Evolutionary conservation across 2,329 filamentous ascomycete species (phyloP).

Genomic region (Parafenestella ontariensis): DNA sequence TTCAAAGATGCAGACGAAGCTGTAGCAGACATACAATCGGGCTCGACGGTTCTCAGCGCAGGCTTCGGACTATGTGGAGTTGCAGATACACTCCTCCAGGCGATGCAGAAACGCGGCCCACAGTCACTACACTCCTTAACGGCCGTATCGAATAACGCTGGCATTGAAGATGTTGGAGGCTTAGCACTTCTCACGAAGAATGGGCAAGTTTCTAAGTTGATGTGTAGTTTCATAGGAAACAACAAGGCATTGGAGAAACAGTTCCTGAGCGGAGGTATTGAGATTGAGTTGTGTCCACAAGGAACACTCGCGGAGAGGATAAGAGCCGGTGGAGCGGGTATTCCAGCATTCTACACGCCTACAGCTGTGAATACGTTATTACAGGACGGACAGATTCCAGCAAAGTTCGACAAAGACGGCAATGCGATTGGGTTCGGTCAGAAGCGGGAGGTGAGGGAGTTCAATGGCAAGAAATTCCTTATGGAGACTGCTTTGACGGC

Average conservation of each 20-base stretch:
- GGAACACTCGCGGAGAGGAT: slow-evolving; percentile 76
- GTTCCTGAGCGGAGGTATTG: slow-evolving; percentile 74
- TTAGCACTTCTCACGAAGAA: slow-evolving; percentile 72
- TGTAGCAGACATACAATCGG: slow-evolving; percentile 45
- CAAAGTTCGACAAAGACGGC: slow-evolving; percentile 65
- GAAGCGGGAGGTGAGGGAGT: slow-evolving; percentile 73
- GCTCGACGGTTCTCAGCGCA: slow-evolving; percentile 48
- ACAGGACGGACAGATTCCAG: slow-evolving; percentile 71
- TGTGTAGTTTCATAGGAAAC: slow-evolving; percentile 78
- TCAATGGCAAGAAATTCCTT: slow-evolving; percentile 73
- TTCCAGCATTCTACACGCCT: slow-evolving; percentile 81
- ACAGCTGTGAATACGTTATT: slow-evolving; percentile 71
- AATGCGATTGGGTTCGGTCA: slow-evolving; percentile 68
- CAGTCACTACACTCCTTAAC: slow-evolving; percentile 60
- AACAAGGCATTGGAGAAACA: slow-evolving; percentile 79
- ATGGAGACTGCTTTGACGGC: slow-evolving; percentile 80
- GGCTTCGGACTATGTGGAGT: slow-evolving; percentile 51
- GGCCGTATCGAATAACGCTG: slow-evolving; percentile 83
- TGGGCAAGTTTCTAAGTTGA: slow-evolving; percentile 74
- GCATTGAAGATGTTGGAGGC: slow-evolving; percentile 69
- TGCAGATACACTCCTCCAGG: slow-evolving; percentile 49
- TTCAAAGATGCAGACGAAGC: slow-evolving; percentile 48
- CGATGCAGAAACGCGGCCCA: slow-evolving; percentile 40
- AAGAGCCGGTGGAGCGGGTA: slow-evolving; percentile 75
- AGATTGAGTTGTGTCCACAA: slow-evolving; percentile 79